These are phyloP conservation scores for Podaxis pistillaris DNA, from an alignment of 768 basidiomycete genomes.

Conservation along the genomic window DNA sequence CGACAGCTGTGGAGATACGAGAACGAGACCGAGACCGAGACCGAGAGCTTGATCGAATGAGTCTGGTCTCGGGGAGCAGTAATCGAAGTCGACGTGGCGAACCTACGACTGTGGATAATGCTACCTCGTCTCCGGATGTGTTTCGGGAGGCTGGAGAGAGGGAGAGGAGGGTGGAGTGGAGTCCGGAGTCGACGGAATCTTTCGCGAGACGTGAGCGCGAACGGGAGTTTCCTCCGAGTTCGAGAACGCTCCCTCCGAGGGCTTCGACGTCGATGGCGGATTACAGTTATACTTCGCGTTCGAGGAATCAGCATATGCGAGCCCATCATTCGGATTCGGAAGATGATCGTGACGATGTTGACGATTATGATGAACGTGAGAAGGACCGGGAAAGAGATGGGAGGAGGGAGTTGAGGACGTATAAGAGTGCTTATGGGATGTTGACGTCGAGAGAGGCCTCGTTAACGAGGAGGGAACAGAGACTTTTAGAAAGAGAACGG, in stretches of 20 bases:
- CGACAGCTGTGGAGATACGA: background rate
- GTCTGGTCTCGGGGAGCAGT: constrained; percentile 5
- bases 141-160: constrained; percentile 23
- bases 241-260: constrained; percentile 27
- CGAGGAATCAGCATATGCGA: background rate
- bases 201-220: constrained; percentile 12
- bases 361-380: background rate
- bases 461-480: constrained; percentile 14
- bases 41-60: background rate
- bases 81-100: constrained; percentile 4
- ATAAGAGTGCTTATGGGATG: constrained; percentile 40
- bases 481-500: constrained; percentile 13
- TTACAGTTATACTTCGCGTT: constrained; percentile 34
- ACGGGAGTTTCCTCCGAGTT: constrained; percentile 20
- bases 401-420: constrained; percentile 28
- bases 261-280: constrained; percentile 59
- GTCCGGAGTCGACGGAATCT: constrained; percentile 33
- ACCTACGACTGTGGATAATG: background rate
- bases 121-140: constrained; percentile 18
- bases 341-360: constrained; percentile 22
- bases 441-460: constrained; percentile 20
- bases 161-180: constrained; percentile 28
- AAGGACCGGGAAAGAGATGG: background rate
- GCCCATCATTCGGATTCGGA: constrained; percentile 10
- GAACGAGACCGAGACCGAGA: background rate